phyloP scores from a whole-genome alignment of 352 stramenopile species.

The Pythium monospermum region DNA sequence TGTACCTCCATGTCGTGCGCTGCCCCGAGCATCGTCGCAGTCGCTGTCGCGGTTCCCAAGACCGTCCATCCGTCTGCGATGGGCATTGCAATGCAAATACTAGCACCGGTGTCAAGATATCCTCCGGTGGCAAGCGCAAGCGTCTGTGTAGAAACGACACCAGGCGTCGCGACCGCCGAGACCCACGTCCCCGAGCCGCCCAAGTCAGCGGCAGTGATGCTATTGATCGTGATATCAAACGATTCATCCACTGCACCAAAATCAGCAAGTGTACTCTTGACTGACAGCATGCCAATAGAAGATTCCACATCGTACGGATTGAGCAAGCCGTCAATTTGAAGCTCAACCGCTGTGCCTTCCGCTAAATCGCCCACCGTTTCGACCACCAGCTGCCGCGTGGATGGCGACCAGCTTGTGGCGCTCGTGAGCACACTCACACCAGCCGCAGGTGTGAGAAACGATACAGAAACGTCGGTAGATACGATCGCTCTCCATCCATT shows the following conservation, averaged over 20 bases:
- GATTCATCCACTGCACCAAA: conserved; percentile 45
- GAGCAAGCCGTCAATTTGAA: conserved; percentile 43
- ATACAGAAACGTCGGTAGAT: conserved; percentile 11
- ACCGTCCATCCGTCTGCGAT: conserved; percentile 30
- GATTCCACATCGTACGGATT: conserved; percentile 42
- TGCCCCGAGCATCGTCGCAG: conserved; percentile 4
- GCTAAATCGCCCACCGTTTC: conserved; percentile 33
- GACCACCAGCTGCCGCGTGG: conserved; percentile 25
- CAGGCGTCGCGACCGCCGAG: conserved; percentile 38
- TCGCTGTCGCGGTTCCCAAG: conserved; percentile 24
- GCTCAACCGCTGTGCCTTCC: conserved; percentile 29
- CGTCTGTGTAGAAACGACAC: conserved; percentile 39
- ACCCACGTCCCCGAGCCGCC: conserved; percentile 25
- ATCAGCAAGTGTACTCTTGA: conserved; percentile 40
- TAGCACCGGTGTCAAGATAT: conserved; percentile 30
- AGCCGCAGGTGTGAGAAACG: conserved; percentile 27
- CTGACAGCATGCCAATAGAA: conserved; percentile 5
- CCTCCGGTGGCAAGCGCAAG: conserved; percentile 38
- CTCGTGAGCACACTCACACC: conserved; percentile 31
- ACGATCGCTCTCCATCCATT: conserved; percentile 34
- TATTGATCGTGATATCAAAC: conserved; percentile 32
- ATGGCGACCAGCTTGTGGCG: conserved; percentile 27
- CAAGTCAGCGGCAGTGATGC: conserved; percentile 30
- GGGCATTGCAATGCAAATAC: conserved; percentile 31
- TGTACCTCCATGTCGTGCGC: background rate